Percentiles rank a stretch among this genome's conserved stretches.
phyloP scores from a whole-genome alignment of 1,284 basidiomycete species.

The Leccinum fuscescens region DNA sequence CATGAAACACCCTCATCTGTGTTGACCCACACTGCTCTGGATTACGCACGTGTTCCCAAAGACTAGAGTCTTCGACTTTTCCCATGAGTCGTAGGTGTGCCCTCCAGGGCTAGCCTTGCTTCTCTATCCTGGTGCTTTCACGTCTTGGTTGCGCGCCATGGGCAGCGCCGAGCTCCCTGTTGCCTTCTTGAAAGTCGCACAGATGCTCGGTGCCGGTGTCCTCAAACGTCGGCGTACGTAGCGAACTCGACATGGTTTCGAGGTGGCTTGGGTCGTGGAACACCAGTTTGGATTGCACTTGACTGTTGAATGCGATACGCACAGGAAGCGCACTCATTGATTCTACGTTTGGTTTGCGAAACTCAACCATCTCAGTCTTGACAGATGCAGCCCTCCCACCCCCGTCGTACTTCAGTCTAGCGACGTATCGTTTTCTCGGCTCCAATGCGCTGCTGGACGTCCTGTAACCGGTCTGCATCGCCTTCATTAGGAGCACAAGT shows the following conservation, averaged over 20 bases:
- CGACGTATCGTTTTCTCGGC: constrained; percentile 21
- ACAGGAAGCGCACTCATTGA: constrained; percentile 27
- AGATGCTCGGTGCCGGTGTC: constrained; percentile 18
- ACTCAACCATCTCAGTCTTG: constrained; percentile 17
- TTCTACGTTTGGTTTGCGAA: constrained; percentile 13
- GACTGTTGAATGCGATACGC: constrained; percentile 30
- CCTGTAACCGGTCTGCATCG: constrained; percentile 18
- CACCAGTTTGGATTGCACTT: constrained; percentile 17
- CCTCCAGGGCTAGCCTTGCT: constrained; percentile 5
- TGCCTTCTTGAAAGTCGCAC: constrained; percentile 3
- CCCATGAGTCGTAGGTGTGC: constrained; percentile 13
- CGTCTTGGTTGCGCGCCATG: constrained; percentile 33
- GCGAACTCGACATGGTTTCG: constrained; percentile 36
- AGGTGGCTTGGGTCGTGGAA: constrained; percentile 30
- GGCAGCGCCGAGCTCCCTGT: constrained; percentile 12
- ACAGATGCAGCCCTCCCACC: constrained; percentile 25
- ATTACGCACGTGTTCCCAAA: constrained; percentile 27
- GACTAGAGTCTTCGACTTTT: constrained; percentile 26
- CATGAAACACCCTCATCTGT: constrained; percentile 5
- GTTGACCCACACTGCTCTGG: constrained; percentile 18
- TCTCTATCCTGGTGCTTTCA: constrained; percentile 31
- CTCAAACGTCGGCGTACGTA: constrained; percentile 27
- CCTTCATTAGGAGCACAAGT: constrained; percentile 6
- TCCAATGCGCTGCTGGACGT: constrained; percentile 9
- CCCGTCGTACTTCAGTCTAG: constrained; percentile 20